These are phyloP conservation scores for Begonia loranthoides DNA, from an alignment of 306 rosid genomes.

Conservation along the genomic window DNA sequence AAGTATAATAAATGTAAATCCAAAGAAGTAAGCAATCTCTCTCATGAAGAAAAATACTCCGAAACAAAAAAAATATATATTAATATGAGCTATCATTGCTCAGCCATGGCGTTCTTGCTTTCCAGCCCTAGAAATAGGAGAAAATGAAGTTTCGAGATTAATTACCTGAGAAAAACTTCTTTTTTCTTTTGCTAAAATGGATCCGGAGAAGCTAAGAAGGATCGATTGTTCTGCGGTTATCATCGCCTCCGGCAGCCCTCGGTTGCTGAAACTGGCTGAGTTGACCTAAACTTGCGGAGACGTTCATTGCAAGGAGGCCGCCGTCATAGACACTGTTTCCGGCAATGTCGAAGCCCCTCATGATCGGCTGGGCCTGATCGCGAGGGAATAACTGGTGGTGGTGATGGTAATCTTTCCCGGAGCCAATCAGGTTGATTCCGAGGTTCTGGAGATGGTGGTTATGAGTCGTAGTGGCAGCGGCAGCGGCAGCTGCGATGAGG, in stretches of 20 bases:
- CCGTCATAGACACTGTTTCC: conserved; percentile 42
- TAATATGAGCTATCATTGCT: too few relatives aligned
- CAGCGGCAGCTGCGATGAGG: conserved; percentile 26
- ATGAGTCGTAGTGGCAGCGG: neutral
- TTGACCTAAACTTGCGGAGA: conserved; percentile 52
- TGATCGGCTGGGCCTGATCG: conserved; percentile 34
- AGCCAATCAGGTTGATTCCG: conserved; percentile 16
- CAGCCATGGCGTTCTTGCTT: too few relatives aligned
- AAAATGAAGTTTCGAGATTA: too few relatives aligned
- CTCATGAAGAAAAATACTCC: too few relatives aligned
- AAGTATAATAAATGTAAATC: too few relatives aligned
- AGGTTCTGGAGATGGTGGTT: conserved; percentile 17
- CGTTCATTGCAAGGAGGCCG: conserved; percentile 63
- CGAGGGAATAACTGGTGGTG: conserved; percentile 56
- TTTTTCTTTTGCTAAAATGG: too few relatives aligned
- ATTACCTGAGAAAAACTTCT: too few relatives aligned
- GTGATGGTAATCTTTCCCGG: conserved; percentile 21
- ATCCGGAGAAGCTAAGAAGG: conserved; percentile 42
- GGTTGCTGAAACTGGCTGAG: conserved; percentile 65
- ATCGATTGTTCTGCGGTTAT: conserved; percentile 52
- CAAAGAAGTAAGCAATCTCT: too few relatives aligned
- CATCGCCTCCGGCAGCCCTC: conserved; percentile 36
- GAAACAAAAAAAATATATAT: too few relatives aligned
- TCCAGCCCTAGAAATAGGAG: too few relatives aligned
- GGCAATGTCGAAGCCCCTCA: conserved; percentile 18